Conservation (phyloP, 1,284 basidiomycete species). For the Tremellales sp. region DNA sequence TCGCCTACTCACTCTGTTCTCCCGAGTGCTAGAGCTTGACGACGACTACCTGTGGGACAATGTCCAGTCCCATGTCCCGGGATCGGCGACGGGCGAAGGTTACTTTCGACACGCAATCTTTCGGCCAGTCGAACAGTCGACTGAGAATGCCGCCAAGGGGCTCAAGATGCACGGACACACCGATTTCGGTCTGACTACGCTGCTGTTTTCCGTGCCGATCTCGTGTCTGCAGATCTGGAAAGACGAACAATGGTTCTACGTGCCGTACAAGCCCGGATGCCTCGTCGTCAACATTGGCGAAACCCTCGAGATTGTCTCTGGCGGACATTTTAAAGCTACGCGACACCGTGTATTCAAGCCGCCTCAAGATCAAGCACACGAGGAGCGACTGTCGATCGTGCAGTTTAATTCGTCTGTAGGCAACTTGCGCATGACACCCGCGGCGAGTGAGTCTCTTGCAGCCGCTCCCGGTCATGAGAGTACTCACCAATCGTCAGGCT, state of each 20-base stretch:
- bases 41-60: slow-evolving; percentile 50
- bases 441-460: slow-evolving; percentile 13
- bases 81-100: slow-evolving; percentile 44
- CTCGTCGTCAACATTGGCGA: slow-evolving; percentile 39
- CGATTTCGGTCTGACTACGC: slow-evolving; percentile 48
- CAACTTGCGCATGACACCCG: slow-evolving; percentile 38
- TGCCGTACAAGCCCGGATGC: slow-evolving; percentile 43
- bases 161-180: slow-evolving; percentile 50
- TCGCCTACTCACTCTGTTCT: slow-evolving; percentile 49
- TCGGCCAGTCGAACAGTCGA: slow-evolving; percentile 42
- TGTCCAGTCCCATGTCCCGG: slow-evolving; percentile 38
- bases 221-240: slow-evolving; percentile 49
- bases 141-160: slow-evolving; percentile 42
- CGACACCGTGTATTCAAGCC: slow-evolving; percentile 49
- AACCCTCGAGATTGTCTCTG: slow-evolving; percentile 36
- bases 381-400: slow-evolving; percentile 46
- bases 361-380: slow-evolving; percentile 46
- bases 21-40: slow-evolving; percentile 48
- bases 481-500: slow-evolving; percentile 4
- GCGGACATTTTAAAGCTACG: slow-evolving; percentile 45
- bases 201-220: slow-evolving; percentile 50
- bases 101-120: slow-evolving; percentile 50
- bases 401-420: slow-evolving; percentile 49
- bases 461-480: neutral
- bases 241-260: slow-evolving; percentile 48